Evolutionary conservation across 805 yeast species (phyloP).

Genomic region (Candida insectalens): DNA sequence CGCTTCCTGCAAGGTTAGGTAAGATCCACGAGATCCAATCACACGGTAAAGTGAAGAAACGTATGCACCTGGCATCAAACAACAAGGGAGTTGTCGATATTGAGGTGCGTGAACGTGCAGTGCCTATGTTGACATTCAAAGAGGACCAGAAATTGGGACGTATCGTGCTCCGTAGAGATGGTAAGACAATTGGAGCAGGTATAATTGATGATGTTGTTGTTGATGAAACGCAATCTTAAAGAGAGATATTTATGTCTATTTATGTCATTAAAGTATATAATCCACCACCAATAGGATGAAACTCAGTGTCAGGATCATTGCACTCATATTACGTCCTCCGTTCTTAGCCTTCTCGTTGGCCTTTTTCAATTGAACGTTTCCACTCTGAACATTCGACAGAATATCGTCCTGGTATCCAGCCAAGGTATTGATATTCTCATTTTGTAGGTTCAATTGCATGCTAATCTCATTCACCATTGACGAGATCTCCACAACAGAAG

Average conservation of each 20-base stretch:
- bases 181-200: constrained; percentile 53
- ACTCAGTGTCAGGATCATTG: constrained; percentile 46
- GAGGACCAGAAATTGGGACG: constrained; percentile 50
- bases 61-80: constrained; percentile 48
- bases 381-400: constrained; percentile 53
- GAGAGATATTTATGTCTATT: not conserved
- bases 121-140: constrained; percentile 43
- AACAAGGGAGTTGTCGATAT: constrained; percentile 51
- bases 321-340: constrained; percentile 48
- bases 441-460: constrained; percentile 63
- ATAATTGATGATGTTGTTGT: too few species aligned
- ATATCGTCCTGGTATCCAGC: constrained; percentile 61
- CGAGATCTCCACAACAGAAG: constrained; percentile 62
- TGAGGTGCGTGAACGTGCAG: constrained; percentile 34
- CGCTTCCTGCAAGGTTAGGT: constrained; percentile 57
- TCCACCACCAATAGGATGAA: constrained; percentile 47
- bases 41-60: constrained; percentile 37
- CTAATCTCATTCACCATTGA: constrained; percentile 67
- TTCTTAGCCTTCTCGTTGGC: constrained; percentile 61
- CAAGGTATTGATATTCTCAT: constrained; percentile 54
- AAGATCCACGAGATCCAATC: constrained; percentile 28
- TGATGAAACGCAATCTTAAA: too few species aligned
- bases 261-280: constrained; percentile 24
- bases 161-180: constrained; percentile 61
- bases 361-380: constrained; percentile 58